phyloP scores from a whole-genome alignment of 2,329 filamentous ascomycete genomes.

The Fusarium subtropicale region DNA sequence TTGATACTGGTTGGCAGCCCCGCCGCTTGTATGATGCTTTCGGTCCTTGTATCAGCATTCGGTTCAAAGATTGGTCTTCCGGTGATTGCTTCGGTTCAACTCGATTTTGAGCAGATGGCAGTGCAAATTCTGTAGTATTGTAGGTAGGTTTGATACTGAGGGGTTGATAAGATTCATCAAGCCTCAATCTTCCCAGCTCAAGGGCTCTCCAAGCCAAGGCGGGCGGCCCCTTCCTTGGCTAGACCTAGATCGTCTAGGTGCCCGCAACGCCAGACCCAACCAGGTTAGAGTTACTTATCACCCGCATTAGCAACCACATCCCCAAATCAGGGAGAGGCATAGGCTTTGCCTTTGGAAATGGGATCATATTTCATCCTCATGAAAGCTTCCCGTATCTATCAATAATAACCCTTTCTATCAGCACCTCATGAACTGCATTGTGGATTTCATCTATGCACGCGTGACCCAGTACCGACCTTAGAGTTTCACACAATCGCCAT shows the following conservation, averaged over 20 bases:
- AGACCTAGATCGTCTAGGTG: slow-evolving; percentile 36
- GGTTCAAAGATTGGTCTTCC: not conserved
- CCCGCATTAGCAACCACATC: slow-evolving; percentile 21
- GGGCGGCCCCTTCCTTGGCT: slow-evolving; percentile 36
- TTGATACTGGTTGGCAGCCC: not conserved
- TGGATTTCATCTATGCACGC: not conserved
- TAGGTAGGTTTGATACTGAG: not conserved
- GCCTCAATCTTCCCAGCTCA: slow-evolving; percentile 9
- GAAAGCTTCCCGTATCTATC: not conserved
- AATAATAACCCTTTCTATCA: not conserved
- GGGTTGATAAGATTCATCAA: slow-evolving; percentile 1
- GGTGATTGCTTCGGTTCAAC: not conserved
- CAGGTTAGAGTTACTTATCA: slow-evolving; percentile 26
- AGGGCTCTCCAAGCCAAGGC: slow-evolving; percentile 35
- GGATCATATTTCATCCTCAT: not conserved
- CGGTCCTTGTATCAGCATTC: not conserved
- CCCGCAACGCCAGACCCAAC: slow-evolving; percentile 25
- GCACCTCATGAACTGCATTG: not conserved
- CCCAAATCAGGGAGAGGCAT: slow-evolving; percentile 38
- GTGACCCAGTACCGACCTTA: not conserved
- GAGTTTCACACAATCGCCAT: not conserved
- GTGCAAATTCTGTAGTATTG: not conserved
- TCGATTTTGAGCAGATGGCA: not conserved
- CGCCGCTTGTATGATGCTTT: not conserved
- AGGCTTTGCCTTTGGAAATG: not conserved